Evolutionary conservation across 2,329 filamentous ascomycete genomes (phyloP), one percentile per base, ranked within the genome.

Genomic region (Fusarium avenaceum): DNA sequence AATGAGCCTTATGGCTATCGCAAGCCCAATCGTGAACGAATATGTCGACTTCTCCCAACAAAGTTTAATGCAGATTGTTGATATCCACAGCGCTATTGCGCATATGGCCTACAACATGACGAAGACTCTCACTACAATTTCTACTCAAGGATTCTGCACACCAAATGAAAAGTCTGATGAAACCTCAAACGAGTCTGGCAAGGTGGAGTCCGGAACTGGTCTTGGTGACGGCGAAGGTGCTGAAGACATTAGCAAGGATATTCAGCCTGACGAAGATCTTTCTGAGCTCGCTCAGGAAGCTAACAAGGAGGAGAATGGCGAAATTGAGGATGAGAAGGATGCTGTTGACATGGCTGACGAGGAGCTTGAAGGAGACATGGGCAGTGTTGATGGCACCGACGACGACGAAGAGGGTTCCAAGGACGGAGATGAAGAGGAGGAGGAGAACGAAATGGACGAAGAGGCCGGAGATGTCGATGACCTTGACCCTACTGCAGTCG

Each of bases 201-300:
- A 97, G 72, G 84, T 97, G 30, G 95, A 99, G 79, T 89, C 89
- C 38, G 96, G 96, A 17, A 98, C 94, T 13, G 96, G 96, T 33
- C 88, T 99, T 24, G 96, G 96, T 20, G 96, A 97, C 45, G 96
- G 96, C 13, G 92, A 97, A 78, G 96, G 95, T 19, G 94, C 92
- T 6, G 94, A 99, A 76, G 95, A 99, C 78, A 98, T 99, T 69
- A 98, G 94, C 80, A 98, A 99, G 77, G 96, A 99, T 74, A 91
- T 99, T 46, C 89, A 92, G 67, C 91, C 95, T 17, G 95, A 99
- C 63, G 96, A 99, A 77, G 94, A 99, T 76, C 82, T 99, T 6
- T 89, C 92, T 1, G 96, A 99, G 71, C 84, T 99, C 44, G 95
- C 96, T 0, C 93, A 97, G 76, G 92, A 97, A 74, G 86, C 89